Base-by-base conservation (phyloP, 1,284 basidiomycete species). In the Boletus nobilissimus region DNA sequence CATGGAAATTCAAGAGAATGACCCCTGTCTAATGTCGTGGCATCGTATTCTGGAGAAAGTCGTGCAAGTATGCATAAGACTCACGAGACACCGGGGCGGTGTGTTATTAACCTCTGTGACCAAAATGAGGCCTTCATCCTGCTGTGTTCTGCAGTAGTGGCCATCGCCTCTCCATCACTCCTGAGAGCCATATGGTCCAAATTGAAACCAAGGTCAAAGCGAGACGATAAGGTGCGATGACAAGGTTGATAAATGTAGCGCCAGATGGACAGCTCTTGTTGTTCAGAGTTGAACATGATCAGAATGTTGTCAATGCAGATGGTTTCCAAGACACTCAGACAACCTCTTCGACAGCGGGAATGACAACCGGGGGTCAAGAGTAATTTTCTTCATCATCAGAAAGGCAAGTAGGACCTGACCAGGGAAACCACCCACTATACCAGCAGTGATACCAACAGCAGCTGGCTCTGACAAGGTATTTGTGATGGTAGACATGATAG, bases 391-490 rank as follows among this genome's bases (percentile, higher is more conserved):
- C 89, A 79, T 93, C 91, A 78, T 93, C 90, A 60, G 87, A 87
- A 75, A 94, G 85, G 5, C 86, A 82, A 5, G 87, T 83, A 11
- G 89, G 87, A 1, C 84, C n/a, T n/a, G 81, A 16, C 85, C 81
- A 24, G 86, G 85, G 66, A 86, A 83, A 34, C 89, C 90, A 7
- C 90, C 90, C 9, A 89, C 82, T 64, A 95, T 92, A 0, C 91
- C 90, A 11, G 86, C 84, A 2, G 93, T 92, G 48, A 93, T 83
- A 19, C 93, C 94, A 19, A 97, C 91, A 34, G 92, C 89, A 64
- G 91, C 90, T 71, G 95, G 89, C 85, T 97, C 96, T 3, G 94
- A 90, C 67, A 95, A 93, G 0, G 95, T 93, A 79, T 92, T 94
- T 18, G 92, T 92, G 71, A 97, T 88, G 18, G 94, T 92, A 85